Evolutionary conservation across 2,329 filamentous ascomycete genomes (phyloP), one percentile per base, ranked within the genome.

Genomic region (Xylaria polymorpha): DNA sequence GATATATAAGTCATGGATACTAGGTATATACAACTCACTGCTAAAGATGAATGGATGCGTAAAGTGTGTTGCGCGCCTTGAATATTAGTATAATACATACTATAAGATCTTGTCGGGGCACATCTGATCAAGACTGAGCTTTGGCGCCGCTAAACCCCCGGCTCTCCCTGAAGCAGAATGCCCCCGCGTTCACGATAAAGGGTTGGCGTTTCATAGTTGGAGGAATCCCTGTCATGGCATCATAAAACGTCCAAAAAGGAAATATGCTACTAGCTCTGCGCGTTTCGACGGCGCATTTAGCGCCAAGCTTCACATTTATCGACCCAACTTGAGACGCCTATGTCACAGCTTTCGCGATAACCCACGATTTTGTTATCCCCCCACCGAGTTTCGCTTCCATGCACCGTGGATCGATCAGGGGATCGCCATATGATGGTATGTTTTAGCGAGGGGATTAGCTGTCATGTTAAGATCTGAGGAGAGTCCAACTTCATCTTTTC

Each of bases 311-410:
- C 74, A 72, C 46, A 73, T 72, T 70, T 51, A 59, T 66, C 61
- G 62, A 68, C 59, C 39, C 32, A 67, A 67, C 62, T 70, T 77
- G 75, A 77, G 72, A 77, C 74, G 39, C 65, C 58, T 57, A 69
- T 74, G 68, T 64, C 70, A 68, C 72, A 72, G 67, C 67, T 70
- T 29, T 68, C 67, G 35, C 51, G 59, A 68, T 35, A 61, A 32
- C 39, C 39, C 61, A 39, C 62, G 37, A 66, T 72, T 65, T 50
- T 62, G 63, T 71, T 61, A 61, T 48, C 64, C 61, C 65, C 64
- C 29, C 32, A 63, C n/a, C 51, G 64, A 60, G 56, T 71, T 72
- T 70, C 67, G 71, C 65, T 50, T 41, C 55, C 67, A 59, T 57
- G 48, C 57, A 67, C 67, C 61, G 66, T 64, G 63, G 65, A 69